These are phyloP conservation scores for Rosa rugosa DNA, from an alignment of 306 rosid species.

Conservation along the genomic window DNA sequence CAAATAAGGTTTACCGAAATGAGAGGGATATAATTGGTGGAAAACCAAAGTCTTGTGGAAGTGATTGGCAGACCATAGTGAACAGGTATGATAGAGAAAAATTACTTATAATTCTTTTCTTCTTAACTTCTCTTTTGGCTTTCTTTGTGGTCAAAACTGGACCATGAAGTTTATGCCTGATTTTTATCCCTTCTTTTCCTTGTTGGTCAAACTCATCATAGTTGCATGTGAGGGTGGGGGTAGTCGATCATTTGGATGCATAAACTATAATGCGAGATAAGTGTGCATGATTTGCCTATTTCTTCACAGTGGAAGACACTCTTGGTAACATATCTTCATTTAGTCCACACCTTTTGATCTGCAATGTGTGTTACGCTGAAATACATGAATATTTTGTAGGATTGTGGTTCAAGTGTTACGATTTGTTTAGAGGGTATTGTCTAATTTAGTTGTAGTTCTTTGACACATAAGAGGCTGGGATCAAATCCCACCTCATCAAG, in stretches of 20 bases:
- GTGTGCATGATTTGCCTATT: not conserved
- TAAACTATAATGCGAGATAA: not conserved
- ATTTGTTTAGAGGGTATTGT: not conserved
- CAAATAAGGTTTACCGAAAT: slow-evolving; percentile 35
- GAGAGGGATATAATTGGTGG: slow-evolving; percentile 30
- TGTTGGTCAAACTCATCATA: not conserved
- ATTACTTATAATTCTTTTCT: slow-evolving; percentile 15
- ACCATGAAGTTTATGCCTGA: not conserved
- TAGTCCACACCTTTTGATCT: not conserved
- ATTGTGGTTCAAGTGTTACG: slow-evolving; percentile 2
- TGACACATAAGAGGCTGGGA: not conserved
- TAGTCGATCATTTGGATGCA: not conserved
- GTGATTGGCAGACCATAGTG: slow-evolving; percentile 71
- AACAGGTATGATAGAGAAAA: slow-evolving; percentile 61
- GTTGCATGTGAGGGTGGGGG: not conserved
- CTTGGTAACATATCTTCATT: not conserved
- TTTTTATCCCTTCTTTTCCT: not conserved
- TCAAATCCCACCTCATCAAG: not conserved
- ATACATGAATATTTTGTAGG: not conserved
- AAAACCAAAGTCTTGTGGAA: slow-evolving; percentile 39
- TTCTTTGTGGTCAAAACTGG: not conserved
- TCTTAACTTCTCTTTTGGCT: not conserved
- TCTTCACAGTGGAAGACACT: not conserved
- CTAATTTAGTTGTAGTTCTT: not conserved
- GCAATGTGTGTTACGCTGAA: not conserved